These are phyloP conservation scores for Mimosa bimucronata DNA, from an alignment of 306 rosid genomes.

Conservation along the genomic window DNA sequence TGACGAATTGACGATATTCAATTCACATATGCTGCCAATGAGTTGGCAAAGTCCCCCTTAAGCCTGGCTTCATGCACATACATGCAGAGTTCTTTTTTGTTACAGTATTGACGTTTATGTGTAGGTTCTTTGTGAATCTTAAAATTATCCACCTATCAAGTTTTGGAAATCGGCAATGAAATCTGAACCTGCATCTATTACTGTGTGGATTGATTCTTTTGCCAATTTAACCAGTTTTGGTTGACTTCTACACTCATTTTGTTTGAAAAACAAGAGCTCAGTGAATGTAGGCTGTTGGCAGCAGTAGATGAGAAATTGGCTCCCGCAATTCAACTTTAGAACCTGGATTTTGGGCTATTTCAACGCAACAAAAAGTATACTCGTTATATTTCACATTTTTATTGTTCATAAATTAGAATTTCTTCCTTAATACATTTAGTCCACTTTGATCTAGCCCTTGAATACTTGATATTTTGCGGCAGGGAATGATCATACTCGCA, in stretches of 20 bases:
- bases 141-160: neutral
- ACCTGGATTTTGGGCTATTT: no score
- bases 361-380: no score
- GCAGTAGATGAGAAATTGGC: no score
- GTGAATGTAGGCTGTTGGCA: no score
- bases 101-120: neutral
- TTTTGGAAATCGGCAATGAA: neutral
- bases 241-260: neutral
- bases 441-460: no score
- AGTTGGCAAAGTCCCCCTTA: neutral
- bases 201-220: neutral
- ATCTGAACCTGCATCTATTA: neutral
- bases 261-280: neutral
- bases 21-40: neutral
- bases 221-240: neutral
- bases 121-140: neutral
- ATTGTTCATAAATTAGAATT: no score
- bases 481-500: no score
- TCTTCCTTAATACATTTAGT: no score
- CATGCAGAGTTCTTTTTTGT: neutral
- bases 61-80: neutral
- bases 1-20: neutral
- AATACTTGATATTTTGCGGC: no score
- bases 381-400: no score
- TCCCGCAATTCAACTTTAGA: no score